phyloP scores from a whole-genome alignment of 768 basidiomycete genomes.

The Dentipellis sp. region DNA sequence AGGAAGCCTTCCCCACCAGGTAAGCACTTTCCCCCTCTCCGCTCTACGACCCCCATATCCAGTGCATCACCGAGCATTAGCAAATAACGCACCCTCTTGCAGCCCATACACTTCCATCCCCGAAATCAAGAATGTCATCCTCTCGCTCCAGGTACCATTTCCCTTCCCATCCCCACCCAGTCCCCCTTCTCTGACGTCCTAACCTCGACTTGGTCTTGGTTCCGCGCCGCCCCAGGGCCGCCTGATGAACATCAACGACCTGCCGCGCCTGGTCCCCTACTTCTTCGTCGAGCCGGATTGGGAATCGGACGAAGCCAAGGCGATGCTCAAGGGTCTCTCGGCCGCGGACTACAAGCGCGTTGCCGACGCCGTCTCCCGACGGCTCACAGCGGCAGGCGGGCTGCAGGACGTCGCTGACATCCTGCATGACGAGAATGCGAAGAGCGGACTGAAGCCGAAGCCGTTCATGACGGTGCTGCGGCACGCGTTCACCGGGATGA shows the following conservation, averaged over 20 bases:
- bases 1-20: constrained; percentile 52
- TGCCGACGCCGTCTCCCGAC: constrained; percentile 22
- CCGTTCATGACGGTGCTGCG: constrained; percentile 65
- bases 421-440: constrained; percentile 36
- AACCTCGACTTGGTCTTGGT: too few species aligned
- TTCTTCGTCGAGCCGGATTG: constrained; percentile 71
- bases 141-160: constrained; percentile 20
- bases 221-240: constrained; percentile 41
- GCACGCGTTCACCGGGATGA: constrained; percentile 74
- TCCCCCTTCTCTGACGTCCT: too few species aligned
- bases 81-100: neutral
- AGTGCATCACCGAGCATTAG: neutral
- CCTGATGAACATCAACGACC: constrained; percentile 59
- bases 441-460: constrained; percentile 32
- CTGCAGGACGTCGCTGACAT: constrained; percentile 25
- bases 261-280: constrained; percentile 60
- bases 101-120: constrained; percentile 1
- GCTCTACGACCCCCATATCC: neutral
- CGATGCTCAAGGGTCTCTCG: constrained; percentile 38
- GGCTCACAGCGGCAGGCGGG: constrained; percentile 17
- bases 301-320: constrained; percentile 40
- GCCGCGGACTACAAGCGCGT: constrained; percentile 31
- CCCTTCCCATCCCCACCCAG: neutral
- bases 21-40: constrained; percentile 17
- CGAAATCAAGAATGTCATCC: constrained; percentile 9